Base-by-base conservation (phyloP, 179 eudicot species). In the Actinidia chinensis region DNA sequence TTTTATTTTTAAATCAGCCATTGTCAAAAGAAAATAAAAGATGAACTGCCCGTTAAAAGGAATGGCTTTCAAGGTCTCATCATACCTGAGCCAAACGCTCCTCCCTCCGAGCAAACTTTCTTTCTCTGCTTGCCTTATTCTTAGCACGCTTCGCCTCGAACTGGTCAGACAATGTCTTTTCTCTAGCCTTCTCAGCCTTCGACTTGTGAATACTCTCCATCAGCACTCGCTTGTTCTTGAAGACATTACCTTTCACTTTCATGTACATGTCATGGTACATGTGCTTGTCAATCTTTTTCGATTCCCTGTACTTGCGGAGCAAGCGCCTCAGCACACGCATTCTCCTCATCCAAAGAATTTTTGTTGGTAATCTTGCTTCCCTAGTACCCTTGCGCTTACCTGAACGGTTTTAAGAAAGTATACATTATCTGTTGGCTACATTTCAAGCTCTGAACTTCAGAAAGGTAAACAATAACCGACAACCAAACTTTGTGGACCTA, bases 221-320 rank as follows among this genome's bases (percentile, higher is more conserved):
- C 70, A 94, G 79, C 28, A 94, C 98, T 68, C 98, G 86, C 86
- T 94, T 93, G 88, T 94, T 94, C 88, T 94, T 94, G 86, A 91
- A 94, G 22, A 94, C 98, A 79, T 94, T 94, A 94, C 98, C 98
- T 86, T 94, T 94, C 9, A 94, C 98, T 86, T 88, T 94, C 97
- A 92, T 90, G 96, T 94, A 94, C 98, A 94, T 94, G 79, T 94
- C 98, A 75, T 94, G 98, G 80, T 93, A 94, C 98, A 94, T 94
- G 83, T 94, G 97, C 82, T 93, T 94, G 90, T 94, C 98, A 76
- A 94, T 94, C 84, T 94, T 94, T 94, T 94, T 94, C 11, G 98
- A 76, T 78, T 94, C 98, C 4, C 98, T 46, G 80, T 94, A 92
- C 89, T 94, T 94, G 79, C 96, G 93, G 74, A 94, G 96, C 83